Evolutionary conservation across 768 basidiomycete genomes (phyloP).

Genomic region (Daedalea quercina): DNA sequence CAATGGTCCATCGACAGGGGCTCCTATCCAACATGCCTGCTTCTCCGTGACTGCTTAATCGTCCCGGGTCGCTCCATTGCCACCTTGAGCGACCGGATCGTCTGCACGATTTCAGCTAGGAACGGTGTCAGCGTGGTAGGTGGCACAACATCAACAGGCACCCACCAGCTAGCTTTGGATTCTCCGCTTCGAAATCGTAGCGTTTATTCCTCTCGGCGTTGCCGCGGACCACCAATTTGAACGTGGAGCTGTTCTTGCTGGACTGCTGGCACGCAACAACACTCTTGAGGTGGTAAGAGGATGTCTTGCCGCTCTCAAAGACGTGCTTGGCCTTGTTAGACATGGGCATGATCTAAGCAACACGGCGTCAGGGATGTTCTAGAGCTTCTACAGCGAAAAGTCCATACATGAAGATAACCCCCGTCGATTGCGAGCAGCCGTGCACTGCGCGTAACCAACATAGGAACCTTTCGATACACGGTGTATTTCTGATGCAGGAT

Average conservation of each 20-base stretch:
- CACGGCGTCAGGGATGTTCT: neutral
- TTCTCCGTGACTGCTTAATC: conserved; percentile 53
- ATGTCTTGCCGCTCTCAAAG: conserved; percentile 85
- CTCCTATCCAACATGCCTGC: conserved; percentile 39
- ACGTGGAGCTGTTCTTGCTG: conserved; percentile 69
- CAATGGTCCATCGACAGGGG: too few species aligned
- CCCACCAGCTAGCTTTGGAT: conserved; percentile 70
- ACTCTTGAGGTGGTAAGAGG: conserved; percentile 87
- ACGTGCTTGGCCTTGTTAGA: conserved; percentile 72
- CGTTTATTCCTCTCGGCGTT: conserved; percentile 73
- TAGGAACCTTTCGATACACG: conserved; percentile 91
- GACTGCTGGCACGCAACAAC: conserved; percentile 81
- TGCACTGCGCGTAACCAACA: conserved; percentile 87
- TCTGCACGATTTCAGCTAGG: conserved; percentile 72
- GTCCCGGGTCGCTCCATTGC: conserved; percentile 61
- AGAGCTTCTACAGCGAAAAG: neutral
- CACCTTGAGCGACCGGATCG: conserved; percentile 57
- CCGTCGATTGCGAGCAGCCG: conserved; percentile 92
- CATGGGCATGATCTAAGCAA: conserved; percentile 77
- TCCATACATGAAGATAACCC: conserved; percentile 78
- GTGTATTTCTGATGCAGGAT: conserved; percentile 65
- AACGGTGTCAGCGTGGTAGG: neutral
- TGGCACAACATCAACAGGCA: conserved; percentile 6
- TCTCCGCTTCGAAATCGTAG: conserved; percentile 97
- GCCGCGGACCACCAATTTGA: conserved; percentile 82